Percentiles rank a stretch among this genome's conserved stretches.
Evolutionary conservation across 805 yeast species (phyloP).

Genomic region (Pichia gijzeniarum): DNA sequence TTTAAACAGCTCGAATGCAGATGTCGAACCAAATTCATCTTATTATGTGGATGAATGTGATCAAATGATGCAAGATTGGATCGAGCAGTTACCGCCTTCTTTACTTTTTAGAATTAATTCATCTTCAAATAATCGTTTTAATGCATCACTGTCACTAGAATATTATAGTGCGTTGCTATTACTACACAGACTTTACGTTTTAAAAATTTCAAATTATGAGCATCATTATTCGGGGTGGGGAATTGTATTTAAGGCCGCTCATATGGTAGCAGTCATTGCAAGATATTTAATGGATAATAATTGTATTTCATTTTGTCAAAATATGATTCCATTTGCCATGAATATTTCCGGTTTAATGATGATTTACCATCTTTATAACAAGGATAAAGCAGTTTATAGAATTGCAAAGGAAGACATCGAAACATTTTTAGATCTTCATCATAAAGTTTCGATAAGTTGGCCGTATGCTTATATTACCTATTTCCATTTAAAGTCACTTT

Average conservation of each 20-base stretch:
- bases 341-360: slow-evolving; percentile 65
- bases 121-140: slow-evolving; percentile 24
- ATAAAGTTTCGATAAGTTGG: slow-evolving; percentile 43
- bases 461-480: slow-evolving; percentile 47
- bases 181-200: slow-evolving; percentile 63
- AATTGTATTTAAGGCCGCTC: slow-evolving; percentile 74
- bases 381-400: slow-evolving; percentile 20
- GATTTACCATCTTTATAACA: slow-evolving; percentile 51
- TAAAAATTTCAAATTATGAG: slow-evolving; percentile 28
- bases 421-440: slow-evolving; percentile 28
- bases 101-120: slow-evolving; percentile 55
- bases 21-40: background rate
- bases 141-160: slow-evolving; percentile 56
- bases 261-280: slow-evolving; percentile 61
- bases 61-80: slow-evolving; percentile 73
- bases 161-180: slow-evolving; percentile 69
- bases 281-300: slow-evolving; percentile 53
- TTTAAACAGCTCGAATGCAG: background rate
- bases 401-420: slow-evolving; percentile 22
- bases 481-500: slow-evolving; percentile 40
- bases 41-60: slow-evolving; percentile 54
- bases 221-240: slow-evolving; percentile 42
- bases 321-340: slow-evolving; percentile 37
- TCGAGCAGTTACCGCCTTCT: slow-evolving; percentile 56
- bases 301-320: slow-evolving; percentile 34